Percentiles rank a stretch among this genome's conserved stretches.
Conservation (phyloP, 768 basidiomycete genomes). For the Mycena venus region DNA sequence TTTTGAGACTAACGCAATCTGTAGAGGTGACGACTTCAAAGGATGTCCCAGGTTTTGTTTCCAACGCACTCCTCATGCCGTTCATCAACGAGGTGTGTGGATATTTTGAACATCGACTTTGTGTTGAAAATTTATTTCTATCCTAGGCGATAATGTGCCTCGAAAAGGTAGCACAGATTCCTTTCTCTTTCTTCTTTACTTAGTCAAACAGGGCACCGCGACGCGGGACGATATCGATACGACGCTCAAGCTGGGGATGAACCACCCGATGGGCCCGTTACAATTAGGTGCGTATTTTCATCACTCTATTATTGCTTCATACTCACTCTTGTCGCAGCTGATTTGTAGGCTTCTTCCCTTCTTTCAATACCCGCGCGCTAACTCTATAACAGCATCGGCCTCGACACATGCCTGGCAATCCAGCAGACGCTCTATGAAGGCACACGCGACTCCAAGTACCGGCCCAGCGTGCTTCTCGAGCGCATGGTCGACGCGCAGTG, state of each 20-base stretch:
- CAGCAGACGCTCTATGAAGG: constrained; percentile 91
- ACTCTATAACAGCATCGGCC: constrained; percentile 80
- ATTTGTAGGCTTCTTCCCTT: constrained; percentile 61
- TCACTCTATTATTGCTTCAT: not conserved
- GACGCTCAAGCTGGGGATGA: constrained; percentile 94
- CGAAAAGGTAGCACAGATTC: constrained; percentile 72
- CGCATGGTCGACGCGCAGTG: constrained; percentile 98
- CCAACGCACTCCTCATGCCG: constrained; percentile 95
- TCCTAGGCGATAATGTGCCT: constrained; percentile 89
- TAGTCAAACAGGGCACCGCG: constrained; percentile 76
- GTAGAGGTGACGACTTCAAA: constrained; percentile 91
- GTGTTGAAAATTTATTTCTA: not conserved
- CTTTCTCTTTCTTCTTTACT: not conserved
- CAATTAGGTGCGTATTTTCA: constrained; percentile 73
- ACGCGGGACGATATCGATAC: constrained; percentile 96
- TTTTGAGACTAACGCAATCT: not conserved
- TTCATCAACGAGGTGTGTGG: constrained; percentile 90
- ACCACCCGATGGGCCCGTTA: constrained; percentile 94
- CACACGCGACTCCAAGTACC: constrained; percentile 95
- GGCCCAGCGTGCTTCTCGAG: constrained; percentile 89
- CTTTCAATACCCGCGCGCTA: not conserved
- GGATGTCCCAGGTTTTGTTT: constrained; percentile 96
- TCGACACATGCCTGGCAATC: constrained; percentile 96
- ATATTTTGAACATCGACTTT: not conserved
- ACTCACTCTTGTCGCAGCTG: constrained; percentile 51